Percentiles rank a stretch among this genome's conserved stretches.
phyloP scores from a whole-genome alignment of 805 yeast genomes.

The Pichia manshurica region DNA sequence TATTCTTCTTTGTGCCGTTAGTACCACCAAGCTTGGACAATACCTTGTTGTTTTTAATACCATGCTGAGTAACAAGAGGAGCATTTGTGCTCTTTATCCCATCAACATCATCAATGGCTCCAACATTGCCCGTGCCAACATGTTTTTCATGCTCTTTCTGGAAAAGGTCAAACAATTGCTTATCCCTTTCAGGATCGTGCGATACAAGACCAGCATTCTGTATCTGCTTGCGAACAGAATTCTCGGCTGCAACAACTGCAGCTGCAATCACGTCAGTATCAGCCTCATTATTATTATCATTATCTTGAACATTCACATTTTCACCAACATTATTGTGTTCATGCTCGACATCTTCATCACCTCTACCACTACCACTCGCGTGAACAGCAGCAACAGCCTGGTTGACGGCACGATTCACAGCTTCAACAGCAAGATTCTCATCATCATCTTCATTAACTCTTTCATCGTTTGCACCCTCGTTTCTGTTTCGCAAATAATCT shows the following conservation, averaged over 20 bases:
- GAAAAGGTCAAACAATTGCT: slow-evolving; percentile 3
- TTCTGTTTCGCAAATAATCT: slow-evolving; percentile 21
- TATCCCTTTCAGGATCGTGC: not conserved
- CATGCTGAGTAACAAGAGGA: not conserved
- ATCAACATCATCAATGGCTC: not conserved
- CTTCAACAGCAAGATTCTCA: slow-evolving; percentile 29
- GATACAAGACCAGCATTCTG: not conserved
- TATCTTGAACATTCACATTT: not conserved
- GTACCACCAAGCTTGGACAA: not conserved
- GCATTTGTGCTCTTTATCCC: not conserved
- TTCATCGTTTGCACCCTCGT: slow-evolving; percentile 9
- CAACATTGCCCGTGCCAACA: not conserved
- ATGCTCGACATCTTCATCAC: slow-evolving; percentile 13
- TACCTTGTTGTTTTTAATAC: slow-evolving; percentile 2
- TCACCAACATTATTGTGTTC: slow-evolving; percentile 16
- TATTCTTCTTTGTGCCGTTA: slow-evolving; percentile 1
- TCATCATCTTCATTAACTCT: slow-evolving; percentile 21
- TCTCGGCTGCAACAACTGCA: slow-evolving; percentile 32
- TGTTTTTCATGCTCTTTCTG: not conserved
- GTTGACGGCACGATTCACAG: slow-evolving; percentile 18
- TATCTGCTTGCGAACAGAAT: not conserved
- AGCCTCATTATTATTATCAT: slow-evolving; percentile 15
- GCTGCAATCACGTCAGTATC: slow-evolving; percentile 17
- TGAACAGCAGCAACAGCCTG: slow-evolving; percentile 12
- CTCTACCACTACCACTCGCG: not conserved